These are phyloP conservation scores for Otatea glauca DNA, from an alignment of 176 grass and related monocot species.

Conservation along the genomic window DNA sequence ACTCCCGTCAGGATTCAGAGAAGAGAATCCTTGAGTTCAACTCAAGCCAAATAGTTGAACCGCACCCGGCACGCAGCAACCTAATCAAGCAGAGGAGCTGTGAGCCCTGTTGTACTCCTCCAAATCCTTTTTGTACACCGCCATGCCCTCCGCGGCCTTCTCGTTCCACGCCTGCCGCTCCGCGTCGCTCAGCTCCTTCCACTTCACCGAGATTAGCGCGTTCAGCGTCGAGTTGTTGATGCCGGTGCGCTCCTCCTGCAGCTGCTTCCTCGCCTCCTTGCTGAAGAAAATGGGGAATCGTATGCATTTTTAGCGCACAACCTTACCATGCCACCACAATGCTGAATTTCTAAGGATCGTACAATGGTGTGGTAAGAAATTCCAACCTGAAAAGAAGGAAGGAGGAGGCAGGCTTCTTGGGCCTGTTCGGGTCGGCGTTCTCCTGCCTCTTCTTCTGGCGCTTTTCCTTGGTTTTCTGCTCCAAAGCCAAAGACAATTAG, in stretches of 20 bases:
- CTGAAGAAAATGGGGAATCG: constrained; percentile 41
- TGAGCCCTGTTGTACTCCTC: constrained; percentile 79
- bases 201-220: constrained; percentile 79
- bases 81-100: constrained; percentile 32
- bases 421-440: constrained; percentile 68
- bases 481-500: not conserved
- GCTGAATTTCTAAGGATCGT: not conserved
- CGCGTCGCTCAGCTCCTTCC: constrained; percentile 70
- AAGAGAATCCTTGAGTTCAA: constrained; percentile 46
- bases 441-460: constrained; percentile 58
- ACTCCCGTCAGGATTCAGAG: constrained; percentile 49
- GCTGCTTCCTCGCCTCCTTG: constrained; percentile 67
- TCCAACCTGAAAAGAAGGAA: constrained; percentile 83
- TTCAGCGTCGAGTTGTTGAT: constrained; percentile 59
- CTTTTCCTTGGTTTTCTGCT: constrained; percentile 80
- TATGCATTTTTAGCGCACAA: not conserved
- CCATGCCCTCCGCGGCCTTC: constrained; percentile 61
- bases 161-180: constrained; percentile 70
- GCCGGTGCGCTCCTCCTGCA: constrained; percentile 57
- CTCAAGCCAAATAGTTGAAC: constrained; percentile 2
- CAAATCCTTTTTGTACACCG: constrained; percentile 59
- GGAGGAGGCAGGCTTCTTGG: constrained; percentile 75
- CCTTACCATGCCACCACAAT: not conserved
- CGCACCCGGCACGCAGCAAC: not conserved
- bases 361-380: too few relatives aligned